These are phyloP conservation scores for Bipolaris zeicola DNA, from an alignment of 2,329 filamentous ascomycete species.

Conservation along the genomic window DNA sequence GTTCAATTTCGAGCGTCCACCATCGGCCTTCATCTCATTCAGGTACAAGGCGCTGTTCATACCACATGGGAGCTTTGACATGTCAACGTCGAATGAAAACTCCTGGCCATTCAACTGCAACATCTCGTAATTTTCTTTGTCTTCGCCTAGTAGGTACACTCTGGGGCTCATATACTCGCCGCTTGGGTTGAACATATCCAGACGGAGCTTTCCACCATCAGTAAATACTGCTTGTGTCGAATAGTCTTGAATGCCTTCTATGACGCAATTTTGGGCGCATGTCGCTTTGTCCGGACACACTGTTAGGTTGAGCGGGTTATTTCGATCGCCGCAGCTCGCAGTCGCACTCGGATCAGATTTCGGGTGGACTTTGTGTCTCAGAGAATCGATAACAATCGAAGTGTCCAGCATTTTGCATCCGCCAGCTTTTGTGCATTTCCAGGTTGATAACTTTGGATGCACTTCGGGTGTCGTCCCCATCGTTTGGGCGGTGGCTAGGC, in stretches of 20 bases:
- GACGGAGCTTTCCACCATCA: slow-evolving; percentile 54
- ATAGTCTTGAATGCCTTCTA: slow-evolving; percentile 62
- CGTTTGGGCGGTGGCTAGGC: slow-evolving; percentile 38
- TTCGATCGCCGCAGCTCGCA: slow-evolving; percentile 41
- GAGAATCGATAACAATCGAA: slow-evolving; percentile 59
- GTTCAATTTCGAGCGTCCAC: slow-evolving; percentile 42
- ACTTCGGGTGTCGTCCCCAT: slow-evolving; percentile 49
- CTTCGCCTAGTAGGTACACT: slow-evolving; percentile 66
- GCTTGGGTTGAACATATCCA: slow-evolving; percentile 50
- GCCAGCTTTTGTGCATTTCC: slow-evolving; percentile 56
- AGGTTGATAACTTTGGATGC: slow-evolving; percentile 60
- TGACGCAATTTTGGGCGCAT: slow-evolving; percentile 62
- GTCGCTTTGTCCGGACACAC: slow-evolving; percentile 56
- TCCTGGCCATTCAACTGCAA: slow-evolving; percentile 70
- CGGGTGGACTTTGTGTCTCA: slow-evolving; percentile 54
- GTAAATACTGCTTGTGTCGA: slow-evolving; percentile 60
- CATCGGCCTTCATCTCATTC: slow-evolving; percentile 48
- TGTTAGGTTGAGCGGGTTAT: slow-evolving; percentile 45
- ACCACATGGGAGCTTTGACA: slow-evolving; percentile 49
- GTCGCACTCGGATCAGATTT: slow-evolving; percentile 34
- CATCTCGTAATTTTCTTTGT: slow-evolving; percentile 66
- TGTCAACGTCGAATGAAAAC: slow-evolving; percentile 74
- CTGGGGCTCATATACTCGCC: slow-evolving; percentile 55
- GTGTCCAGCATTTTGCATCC: slow-evolving; percentile 58
- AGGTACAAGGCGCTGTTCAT: slow-evolving; percentile 51